These are phyloP conservation scores for Penicillium griseofulvum DNA, from an alignment of 2,329 filamentous ascomycete species.

Conservation along the genomic window DNA sequence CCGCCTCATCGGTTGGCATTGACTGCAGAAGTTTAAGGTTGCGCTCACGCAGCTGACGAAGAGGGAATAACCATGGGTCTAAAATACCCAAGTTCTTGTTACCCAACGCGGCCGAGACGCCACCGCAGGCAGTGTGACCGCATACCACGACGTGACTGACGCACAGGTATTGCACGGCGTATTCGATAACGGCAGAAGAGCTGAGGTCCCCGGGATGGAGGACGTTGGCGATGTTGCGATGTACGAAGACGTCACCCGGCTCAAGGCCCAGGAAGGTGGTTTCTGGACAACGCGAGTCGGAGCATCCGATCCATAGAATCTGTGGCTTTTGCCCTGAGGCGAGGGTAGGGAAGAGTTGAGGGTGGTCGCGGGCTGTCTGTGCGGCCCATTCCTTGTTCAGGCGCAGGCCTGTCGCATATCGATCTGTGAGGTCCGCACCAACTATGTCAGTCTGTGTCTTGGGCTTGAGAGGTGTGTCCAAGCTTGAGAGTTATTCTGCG, in stretches of 20 bases:
- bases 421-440: slow-evolving; percentile 44
- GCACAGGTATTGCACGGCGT: slow-evolving; percentile 69
- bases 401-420: slow-evolving; percentile 61
- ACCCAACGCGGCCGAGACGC: slow-evolving; percentile 54
- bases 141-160: slow-evolving; percentile 63
- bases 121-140: slow-evolving; percentile 61
- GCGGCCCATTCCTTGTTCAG: slow-evolving; percentile 70
- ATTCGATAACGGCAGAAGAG: slow-evolving; percentile 73
- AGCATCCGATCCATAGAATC: slow-evolving; percentile 79
- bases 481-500: background rate
- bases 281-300: slow-evolving; percentile 80
- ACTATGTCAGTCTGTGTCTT: slow-evolving; percentile 17
- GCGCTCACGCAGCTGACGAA: slow-evolving; percentile 55
- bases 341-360: slow-evolving; percentile 67
- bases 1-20: slow-evolving; percentile 50
- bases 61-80: slow-evolving; percentile 61
- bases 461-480: background rate
- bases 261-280: slow-evolving; percentile 75
- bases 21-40: slow-evolving; percentile 52
- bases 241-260: slow-evolving; percentile 82
- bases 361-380: slow-evolving; percentile 63
- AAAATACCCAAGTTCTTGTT: slow-evolving; percentile 59
- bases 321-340: slow-evolving; percentile 63
- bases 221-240: slow-evolving; percentile 89
- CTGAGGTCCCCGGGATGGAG: slow-evolving; percentile 72